A percentile compares a stretch with the other conserved stretches of the same genome.
Conservation (phyloP, 2,329 filamentous ascomycete species). For the Arthrobotrys pseudoclavata region DNA sequence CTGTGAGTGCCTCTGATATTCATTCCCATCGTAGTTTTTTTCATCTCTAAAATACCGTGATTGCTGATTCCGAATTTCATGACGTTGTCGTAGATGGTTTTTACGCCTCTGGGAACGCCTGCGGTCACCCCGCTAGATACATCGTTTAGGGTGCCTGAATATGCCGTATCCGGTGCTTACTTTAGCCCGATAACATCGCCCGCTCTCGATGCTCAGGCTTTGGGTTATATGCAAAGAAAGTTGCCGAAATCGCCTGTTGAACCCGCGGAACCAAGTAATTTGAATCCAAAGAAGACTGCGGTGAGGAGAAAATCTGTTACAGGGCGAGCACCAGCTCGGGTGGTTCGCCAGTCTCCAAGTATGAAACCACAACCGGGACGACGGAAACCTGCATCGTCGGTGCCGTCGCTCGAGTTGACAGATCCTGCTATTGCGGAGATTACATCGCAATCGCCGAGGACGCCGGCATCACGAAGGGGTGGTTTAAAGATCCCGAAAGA, state of each 20-base stretch:
- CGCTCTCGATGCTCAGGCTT: conserved; percentile 78
- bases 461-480: conserved; percentile 26
- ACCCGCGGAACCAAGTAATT: conserved; percentile 62
- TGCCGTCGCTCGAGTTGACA: conserved; percentile 68
- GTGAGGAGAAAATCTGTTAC: conserved; percentile 55
- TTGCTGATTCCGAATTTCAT: conserved; percentile 36
- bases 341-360: conserved; percentile 78
- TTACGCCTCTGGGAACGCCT: conserved; percentile 86
- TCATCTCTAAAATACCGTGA: conserved; percentile 5
- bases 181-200: conserved; percentile 88
- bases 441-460: conserved; percentile 66
- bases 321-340: conserved; percentile 63
- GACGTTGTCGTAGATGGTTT: conserved; percentile 73
- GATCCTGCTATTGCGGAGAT: conserved; percentile 67
- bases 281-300: conserved; percentile 55
- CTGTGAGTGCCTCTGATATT: conserved; percentile 67
- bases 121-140: conserved; percentile 83
- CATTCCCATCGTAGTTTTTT: conserved; percentile 21
- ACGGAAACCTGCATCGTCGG: conserved; percentile 70
- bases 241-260: conserved; percentile 72
- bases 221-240: conserved; percentile 56
- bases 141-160: conserved; percentile 74
- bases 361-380: conserved; percentile 74
- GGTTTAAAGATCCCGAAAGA: conserved; percentile 50
- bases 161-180: conserved; percentile 78